Evolutionary conservation across 495 filamentous ascomycete genomes (phyloP).

Genomic region (Astrothelium subdiscretum): DNA sequence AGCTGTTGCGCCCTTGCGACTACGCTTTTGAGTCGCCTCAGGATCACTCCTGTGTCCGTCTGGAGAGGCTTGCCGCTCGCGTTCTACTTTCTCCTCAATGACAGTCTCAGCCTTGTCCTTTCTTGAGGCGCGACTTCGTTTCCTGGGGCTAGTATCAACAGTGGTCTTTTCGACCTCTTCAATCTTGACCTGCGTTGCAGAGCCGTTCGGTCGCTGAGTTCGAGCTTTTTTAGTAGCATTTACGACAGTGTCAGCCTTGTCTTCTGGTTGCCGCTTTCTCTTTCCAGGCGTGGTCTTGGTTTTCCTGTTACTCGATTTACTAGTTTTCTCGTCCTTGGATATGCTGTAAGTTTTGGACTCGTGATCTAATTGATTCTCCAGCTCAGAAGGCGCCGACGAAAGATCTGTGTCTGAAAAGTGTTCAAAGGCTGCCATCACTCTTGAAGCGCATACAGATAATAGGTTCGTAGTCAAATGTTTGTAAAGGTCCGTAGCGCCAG

Average conservation of each 20-base stretch:
- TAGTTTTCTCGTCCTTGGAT: neutral
- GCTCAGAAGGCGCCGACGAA: neutral
- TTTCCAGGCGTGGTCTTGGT: neutral
- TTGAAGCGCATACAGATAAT: neutral
- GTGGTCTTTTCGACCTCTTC: neutral
- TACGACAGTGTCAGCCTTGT: neutral
- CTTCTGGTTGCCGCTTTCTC: neutral
- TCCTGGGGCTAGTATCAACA: neutral
- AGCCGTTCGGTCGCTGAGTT: neutral
- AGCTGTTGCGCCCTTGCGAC: neutral
- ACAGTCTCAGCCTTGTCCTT: neutral
- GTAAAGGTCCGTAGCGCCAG: no score
- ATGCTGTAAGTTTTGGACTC: neutral
- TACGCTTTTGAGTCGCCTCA: neutral
- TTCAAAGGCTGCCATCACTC: neutral
- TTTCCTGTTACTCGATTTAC: neutral
- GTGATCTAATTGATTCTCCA: neutral
- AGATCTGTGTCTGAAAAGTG: neutral
- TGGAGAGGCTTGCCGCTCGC: neutral
- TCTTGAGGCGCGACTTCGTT: constrained; percentile 1
- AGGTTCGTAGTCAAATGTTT: no score
- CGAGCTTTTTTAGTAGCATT: neutral
- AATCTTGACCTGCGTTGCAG: neutral
- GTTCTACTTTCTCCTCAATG: neutral
- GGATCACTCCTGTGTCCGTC: neutral